Percentiles rank a stretch among this genome's conserved stretches.
These are phyloP conservation scores for Dendrocalamus sinicus DNA, from an alignment of 176 grass and related monocot genomes.

Conservation along the genomic window DNA sequence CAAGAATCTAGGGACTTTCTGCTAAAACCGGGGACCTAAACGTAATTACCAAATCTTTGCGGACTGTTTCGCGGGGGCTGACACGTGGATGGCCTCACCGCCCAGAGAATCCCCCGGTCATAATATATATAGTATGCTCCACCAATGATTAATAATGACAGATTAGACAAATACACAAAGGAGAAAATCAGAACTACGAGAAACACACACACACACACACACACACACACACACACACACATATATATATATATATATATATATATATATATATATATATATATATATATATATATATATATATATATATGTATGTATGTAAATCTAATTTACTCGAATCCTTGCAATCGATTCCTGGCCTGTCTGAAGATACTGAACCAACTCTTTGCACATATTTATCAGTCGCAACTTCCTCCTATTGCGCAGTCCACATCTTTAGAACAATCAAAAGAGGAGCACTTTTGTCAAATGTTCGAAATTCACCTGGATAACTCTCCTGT, in stretches of 20 bases:
- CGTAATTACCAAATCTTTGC: too few species aligned
- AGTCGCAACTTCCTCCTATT: slow-evolving; percentile 93
- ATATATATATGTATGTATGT: slow-evolving; percentile 21
- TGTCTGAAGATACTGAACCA: slow-evolving; percentile 91
- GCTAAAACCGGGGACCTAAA: too few species aligned
- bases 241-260: too few species aligned
- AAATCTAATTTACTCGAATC: slow-evolving; percentile 63
- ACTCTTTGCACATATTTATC: slow-evolving; percentile 92
- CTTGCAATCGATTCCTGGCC: slow-evolving; percentile 87
- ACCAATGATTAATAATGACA: slow-evolving; percentile 61
- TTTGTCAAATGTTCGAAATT: slow-evolving; percentile 26
- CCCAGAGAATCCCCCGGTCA: too few species aligned
- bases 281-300: too few species aligned
- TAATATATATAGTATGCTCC: neutral
- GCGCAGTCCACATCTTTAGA: slow-evolving; percentile 50
- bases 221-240: too few species aligned
- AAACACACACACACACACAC: too few species aligned
- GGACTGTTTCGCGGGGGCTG: too few species aligned
- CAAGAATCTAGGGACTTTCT: too few species aligned
- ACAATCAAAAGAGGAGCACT: slow-evolving; percentile 3
- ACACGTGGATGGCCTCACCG: too few species aligned
- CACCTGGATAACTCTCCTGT: slow-evolving; percentile 85
- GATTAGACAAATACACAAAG: slow-evolving; percentile 3
- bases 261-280: too few species aligned
- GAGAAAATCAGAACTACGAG: neutral